Base-by-base conservation (phyloP, 2,329 filamentous ascomycete genomes). In the Colletotrichum sp. region DNA sequence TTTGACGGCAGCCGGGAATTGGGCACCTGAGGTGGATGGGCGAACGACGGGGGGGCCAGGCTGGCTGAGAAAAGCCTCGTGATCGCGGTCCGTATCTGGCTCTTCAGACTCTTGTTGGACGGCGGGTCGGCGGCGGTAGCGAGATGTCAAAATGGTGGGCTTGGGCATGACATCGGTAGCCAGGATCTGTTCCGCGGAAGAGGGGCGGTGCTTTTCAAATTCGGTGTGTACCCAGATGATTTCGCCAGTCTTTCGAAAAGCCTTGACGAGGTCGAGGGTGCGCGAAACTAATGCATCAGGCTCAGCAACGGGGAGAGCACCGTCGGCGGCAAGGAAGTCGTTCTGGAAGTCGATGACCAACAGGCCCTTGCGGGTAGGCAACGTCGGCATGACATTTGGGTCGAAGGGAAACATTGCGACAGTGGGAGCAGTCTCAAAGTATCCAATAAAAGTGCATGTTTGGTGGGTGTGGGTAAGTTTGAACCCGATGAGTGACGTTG, bases 341-440 rank as follows among this genome's bases (percentile, higher is more conserved):
- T 98, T 95, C 82, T 99, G 97, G 43, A 98, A 91, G 81, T 98
- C 96, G 78, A 98, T 89, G 21, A 98, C 87, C 24, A 99, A 87
- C 59, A 99, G 89, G 2, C 95, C 96, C 85, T 91, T 91, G 68
- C 92, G 89, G 10, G 91, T 91, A 34, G 85, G 86, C 68, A 93
- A 84, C 65, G 89, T 85, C 13, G 92, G 92, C 24, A 93, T 86
- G 43, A 87, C 86, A 61, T 89, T 83, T 52, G 87, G 84, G 79
- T 92, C 89, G 82, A 93, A 91, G 77, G 89, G 82, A 81, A 93
- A 91, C 86, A 91, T 91, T 76, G 71, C 78, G 77, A 70, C 76
- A 48, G 63, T 60, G 63, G 52, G 14, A 24, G n/a, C 39, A 34
- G 32, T 32, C 30, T 32, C 36, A 59, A 8, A 48, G 68, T 32